Base-by-base conservation (phyloP, 345 rosid genomes). In the Heritiera littoralis region DNA sequence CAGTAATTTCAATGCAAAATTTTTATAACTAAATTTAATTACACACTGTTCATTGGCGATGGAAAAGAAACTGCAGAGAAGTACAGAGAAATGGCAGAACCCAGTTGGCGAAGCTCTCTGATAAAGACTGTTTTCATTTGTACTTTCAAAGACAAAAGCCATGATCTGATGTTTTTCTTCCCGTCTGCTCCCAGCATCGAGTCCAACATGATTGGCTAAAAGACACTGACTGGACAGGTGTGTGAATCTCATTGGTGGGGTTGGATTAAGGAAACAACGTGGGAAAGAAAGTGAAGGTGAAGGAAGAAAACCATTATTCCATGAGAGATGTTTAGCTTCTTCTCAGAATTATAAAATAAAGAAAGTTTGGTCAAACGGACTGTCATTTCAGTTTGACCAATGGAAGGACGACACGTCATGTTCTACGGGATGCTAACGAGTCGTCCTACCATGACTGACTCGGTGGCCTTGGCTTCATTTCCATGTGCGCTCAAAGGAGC, bases 61-160 rank as follows among this genome's bases (percentile, higher is more conserved):
- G 66, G 2, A 55, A 74, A 74, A n/a, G 40, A 74, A 74, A 40
- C 18, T 59, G 38, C 78, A 75, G 78, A 45, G 49, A 75, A 75
- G 78, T 75, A 75, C 78, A 18, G 17, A 59, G 38, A 71, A 59
- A 49, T 13, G 61, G 35, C 66, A 74, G 77, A 54, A n/a, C 49
- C 52, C 49, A 14, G 49, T 46, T 51, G 74, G 20, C 52, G 45
- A 74, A 74, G 65, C 77, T 56, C 38, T 74, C 66, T 74, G 77
- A 56, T 35, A 74, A 55, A 68, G 77, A 74, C 77, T 55, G 66
- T 72, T 72, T 72, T 3, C 49, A 49, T 71, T 71, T 71, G 75
- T 71, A 71, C 75, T 71, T 71, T 63, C 41, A 12, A 63, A 63
- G 66, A 30, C 41, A 15, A 14, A 30, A 63, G 49, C 71, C 30